Evolutionary conservation across 2,329 filamentous ascomycete genomes (phyloP).

Genomic region (Colletotrichum filicis): DNA sequence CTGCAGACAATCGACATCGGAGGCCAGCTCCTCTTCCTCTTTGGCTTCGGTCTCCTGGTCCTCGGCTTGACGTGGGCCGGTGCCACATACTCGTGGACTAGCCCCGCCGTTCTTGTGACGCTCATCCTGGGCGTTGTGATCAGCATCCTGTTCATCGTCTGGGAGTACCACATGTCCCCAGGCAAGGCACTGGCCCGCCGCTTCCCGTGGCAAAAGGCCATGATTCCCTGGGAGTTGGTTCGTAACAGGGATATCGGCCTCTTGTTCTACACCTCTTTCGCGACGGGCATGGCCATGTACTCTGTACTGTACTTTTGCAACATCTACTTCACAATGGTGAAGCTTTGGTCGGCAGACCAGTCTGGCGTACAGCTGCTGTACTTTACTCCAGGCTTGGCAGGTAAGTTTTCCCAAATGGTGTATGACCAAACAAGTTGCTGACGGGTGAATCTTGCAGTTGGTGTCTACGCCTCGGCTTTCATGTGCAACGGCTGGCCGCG

Average conservation of each 20-base stretch:
- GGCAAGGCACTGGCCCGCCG: constrained; percentile 55
- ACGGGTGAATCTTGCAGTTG: constrained; percentile 45
- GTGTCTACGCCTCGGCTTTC: constrained; percentile 67
- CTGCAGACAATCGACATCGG: constrained; percentile 66
- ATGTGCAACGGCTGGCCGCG: constrained; percentile 70
- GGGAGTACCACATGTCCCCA: constrained; percentile 66
- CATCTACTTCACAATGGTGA: constrained; percentile 73
- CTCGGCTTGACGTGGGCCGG: constrained; percentile 68
- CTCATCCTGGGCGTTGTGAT: constrained; percentile 57
- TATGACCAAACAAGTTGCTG: neutral
- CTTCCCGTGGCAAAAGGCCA: constrained; percentile 67
- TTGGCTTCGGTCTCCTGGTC: constrained; percentile 64
- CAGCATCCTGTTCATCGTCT: constrained; percentile 55
- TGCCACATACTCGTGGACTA: constrained; percentile 62
- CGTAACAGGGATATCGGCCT: constrained; percentile 66
- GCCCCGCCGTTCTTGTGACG: constrained; percentile 59
- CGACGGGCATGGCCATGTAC: constrained; percentile 65
- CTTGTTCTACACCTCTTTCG: constrained; percentile 71
- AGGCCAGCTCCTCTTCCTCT: constrained; percentile 66
- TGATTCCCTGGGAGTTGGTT: constrained; percentile 72
- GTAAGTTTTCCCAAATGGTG: constrained; percentile 41
- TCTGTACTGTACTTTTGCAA: constrained; percentile 74
- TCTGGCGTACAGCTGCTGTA: constrained; percentile 70
- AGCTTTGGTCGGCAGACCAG: constrained; percentile 51
- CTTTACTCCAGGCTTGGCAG: constrained; percentile 71